phyloP scores from a whole-genome alignment of 768 basidiomycete species.

The Cystobasidium onofrii region DNA sequence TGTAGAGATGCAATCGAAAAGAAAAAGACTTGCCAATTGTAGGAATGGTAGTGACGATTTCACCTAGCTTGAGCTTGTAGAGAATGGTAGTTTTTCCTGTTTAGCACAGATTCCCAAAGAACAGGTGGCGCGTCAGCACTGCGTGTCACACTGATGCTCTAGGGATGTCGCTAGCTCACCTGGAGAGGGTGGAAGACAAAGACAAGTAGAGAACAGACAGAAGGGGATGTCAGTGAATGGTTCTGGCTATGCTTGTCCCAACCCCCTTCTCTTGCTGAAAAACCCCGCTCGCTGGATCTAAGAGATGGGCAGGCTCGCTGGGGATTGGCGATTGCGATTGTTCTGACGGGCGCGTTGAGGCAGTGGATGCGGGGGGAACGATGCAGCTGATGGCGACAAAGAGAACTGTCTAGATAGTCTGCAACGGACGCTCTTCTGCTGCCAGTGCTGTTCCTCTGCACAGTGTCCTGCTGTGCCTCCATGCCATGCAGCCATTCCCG shows the following conservation, averaged over 20 bases:
- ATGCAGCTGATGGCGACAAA: background rate
- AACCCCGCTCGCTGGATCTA: background rate
- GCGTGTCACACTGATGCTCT: background rate
- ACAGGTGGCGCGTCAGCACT: background rate
- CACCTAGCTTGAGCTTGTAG: conserved; percentile 98
- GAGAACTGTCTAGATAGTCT: no score
- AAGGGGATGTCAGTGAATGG: no score
- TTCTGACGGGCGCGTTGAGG: background rate
- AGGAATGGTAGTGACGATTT: conserved; percentile 99
- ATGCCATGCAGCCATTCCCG: no score
- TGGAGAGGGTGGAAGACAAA: background rate
- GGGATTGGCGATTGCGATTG: background rate
- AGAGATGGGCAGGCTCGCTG: background rate
- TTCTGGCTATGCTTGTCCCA: no score
- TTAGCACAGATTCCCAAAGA: background rate
- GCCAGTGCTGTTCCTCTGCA: no score
- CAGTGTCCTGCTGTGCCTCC: background rate
- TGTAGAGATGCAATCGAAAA: no score
- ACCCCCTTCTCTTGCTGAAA: no score
- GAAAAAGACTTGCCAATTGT: conserved; percentile 73
- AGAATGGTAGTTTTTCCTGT: conserved; percentile 83
- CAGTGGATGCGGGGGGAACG: background rate
- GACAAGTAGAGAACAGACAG: background rate
- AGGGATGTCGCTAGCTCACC: background rate
- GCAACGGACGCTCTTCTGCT: background rate